phyloP scores from a whole-genome alignment of 1,284 basidiomycete genomes.

The Peniophora sp. region DNA sequence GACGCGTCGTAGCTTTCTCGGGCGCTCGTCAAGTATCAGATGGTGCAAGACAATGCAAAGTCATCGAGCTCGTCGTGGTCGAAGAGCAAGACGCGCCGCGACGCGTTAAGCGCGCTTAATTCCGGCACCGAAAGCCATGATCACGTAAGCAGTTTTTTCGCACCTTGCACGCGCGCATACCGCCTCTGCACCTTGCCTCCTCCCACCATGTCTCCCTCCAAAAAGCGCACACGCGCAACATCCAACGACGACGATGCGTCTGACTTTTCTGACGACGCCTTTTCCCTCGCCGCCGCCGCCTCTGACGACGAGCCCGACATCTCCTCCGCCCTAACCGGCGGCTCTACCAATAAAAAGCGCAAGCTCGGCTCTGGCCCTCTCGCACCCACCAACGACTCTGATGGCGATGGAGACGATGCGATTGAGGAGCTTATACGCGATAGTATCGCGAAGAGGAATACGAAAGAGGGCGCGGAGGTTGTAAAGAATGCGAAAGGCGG shows the following conservation, averaged over 20 bases:
- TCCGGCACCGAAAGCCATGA: too few species aligned
- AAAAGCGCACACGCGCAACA: constrained; percentile 2
- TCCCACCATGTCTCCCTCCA: not conserved
- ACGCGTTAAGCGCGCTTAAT: too few species aligned
- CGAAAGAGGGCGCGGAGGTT: constrained; percentile 62
- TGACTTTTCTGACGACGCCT: not conserved
- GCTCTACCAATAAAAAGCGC: constrained; percentile 19
- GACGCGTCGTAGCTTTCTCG: too few species aligned
- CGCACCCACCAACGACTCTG: not conserved
- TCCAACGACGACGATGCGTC: not conserved
- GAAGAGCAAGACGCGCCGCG: too few species aligned
- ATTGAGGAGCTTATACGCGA: constrained; percentile 53
- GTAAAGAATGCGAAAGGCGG: constrained; percentile 60
- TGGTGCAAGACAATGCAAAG: too few species aligned
- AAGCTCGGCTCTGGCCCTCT: constrained; percentile 10
- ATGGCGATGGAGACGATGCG: constrained; percentile 41
- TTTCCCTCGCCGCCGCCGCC: constrained; percentile 4
- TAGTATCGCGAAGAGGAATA: constrained; percentile 58
- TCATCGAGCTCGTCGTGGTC: too few species aligned
- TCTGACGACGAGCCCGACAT: constrained; percentile 38
- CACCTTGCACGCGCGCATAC: too few species aligned
- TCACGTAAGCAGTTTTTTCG: too few species aligned
- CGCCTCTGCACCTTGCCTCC: not conserved
- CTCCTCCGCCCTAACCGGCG: constrained; percentile 31
- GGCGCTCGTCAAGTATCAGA: too few species aligned